Base-by-base conservation (phyloP, 495 filamentous ascomycete species). In the Pyronema domesticum region DNA sequence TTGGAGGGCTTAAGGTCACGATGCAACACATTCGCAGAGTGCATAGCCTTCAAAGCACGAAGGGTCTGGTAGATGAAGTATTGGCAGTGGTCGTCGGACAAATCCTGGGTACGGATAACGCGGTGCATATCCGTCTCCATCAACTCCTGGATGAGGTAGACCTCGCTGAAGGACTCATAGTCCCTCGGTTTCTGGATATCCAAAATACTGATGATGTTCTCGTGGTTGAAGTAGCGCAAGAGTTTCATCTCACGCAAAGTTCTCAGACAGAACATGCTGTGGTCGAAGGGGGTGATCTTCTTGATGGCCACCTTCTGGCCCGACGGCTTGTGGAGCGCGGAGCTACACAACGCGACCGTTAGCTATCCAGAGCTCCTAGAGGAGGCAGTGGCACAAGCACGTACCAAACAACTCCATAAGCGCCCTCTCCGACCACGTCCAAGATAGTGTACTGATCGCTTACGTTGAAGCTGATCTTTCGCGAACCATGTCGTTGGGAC, bases 41-140 rank as follows among this genome's bases (percentile, higher is more conserved):
- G 93, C 83, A 99, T 96, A 43, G 93, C 93, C 73, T 99, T 99
- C 63, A 99, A 73, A 13, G 91, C 93, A 61, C 93, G 89, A 51
- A 99, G 76, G 8, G 93, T 99, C 73, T 99, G 93, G 75, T 99
- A 99, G 70, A 99, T 99, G 73, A 99, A 99, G 69, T 95, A 99
- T 69, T 99, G 93, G 75, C 93, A 99, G 67, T 99, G 93, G 63
- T 95, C 93, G 63, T 99, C 93, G 5, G 93, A 95, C 30, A 99
- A 77, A 53, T 95, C 91, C 72, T 99, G 93, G 52, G 93, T 99
- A 55, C 93, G 89, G 62, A 99, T 99, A 56, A 99, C 93, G 46
- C 93, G 82, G 67, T 99, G 93, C 93, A 99, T 99, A 64, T 99
- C 93, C 23, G 93, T 99, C 72, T 99, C 93, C 93, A 99, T 99